These are phyloP conservation scores for Monotropa hypopitys DNA, from an alignment of 179 eudicot species.

Conservation along the genomic window DNA sequence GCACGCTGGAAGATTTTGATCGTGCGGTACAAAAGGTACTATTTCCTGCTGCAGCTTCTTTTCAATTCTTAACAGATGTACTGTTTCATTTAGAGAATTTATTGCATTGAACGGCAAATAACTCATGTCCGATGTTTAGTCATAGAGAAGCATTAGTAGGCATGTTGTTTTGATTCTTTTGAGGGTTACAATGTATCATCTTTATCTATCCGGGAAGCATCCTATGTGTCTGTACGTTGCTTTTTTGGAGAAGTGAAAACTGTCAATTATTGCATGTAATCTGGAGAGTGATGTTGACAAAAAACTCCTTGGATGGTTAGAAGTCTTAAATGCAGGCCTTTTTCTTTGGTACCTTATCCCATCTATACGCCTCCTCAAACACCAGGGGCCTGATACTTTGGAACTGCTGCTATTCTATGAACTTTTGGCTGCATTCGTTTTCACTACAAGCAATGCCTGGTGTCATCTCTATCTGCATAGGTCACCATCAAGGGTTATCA, in stretches of 20 bases:
- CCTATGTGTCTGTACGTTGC: neutral
- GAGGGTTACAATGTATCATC: neutral
- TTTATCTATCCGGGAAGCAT: neutral
- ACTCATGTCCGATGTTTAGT: neutral
- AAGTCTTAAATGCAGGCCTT: neutral
- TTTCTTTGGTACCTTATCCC: neutral
- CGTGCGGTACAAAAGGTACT: slow-evolving; percentile 68
- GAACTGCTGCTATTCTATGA: too few species aligned
- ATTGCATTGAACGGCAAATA: neutral
- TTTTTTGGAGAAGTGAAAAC: too few species aligned
- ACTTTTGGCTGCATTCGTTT: neutral
- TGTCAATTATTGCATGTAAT: neutral
- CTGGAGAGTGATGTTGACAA: neutral
- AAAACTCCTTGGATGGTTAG: neutral
- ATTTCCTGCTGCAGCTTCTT: neutral
- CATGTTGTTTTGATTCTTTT: neutral
- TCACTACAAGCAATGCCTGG: neutral
- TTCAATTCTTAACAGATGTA: neutral
- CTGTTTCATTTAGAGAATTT: neutral
- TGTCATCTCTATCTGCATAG: neutral
- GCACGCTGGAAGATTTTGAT: slow-evolving; percentile 71
- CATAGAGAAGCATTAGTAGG: neutral
- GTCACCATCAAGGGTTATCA: neutral
- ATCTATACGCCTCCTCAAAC: neutral
- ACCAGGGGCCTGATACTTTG: neutral